Conservation (phyloP, 345 rosid species). For the sweet orange (Citrus sinensis) region DVS_A1.0 CM039163.1:35421001-35421500, state of each 20-base stretch:
- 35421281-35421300: neutral
- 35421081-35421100: neutral
- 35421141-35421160: neutral
- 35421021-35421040: neutral
- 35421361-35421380: too few species aligned
- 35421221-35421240: neutral
- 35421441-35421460: neutral
- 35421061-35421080: neutral
- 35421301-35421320: neutral
- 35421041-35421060: neutral
- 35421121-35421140: neutral
- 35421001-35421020: constrained; percentile 6
- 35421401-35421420: neutral
- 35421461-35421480: neutral
- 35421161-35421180: neutral
- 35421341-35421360: neutral
- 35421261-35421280: neutral
- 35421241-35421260: neutral
- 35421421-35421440: neutral
- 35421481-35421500: neutral
- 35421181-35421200: neutral
- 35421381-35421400: neutral
- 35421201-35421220: neutral
- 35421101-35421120: neutral
- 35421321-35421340: neutral